Percentiles rank a stretch among this genome's conserved stretches.
These are phyloP conservation scores for Botrytis byssoidea DNA, from an alignment of 2,329 filamentous ascomycete species.

Conservation along the genomic window DNA sequence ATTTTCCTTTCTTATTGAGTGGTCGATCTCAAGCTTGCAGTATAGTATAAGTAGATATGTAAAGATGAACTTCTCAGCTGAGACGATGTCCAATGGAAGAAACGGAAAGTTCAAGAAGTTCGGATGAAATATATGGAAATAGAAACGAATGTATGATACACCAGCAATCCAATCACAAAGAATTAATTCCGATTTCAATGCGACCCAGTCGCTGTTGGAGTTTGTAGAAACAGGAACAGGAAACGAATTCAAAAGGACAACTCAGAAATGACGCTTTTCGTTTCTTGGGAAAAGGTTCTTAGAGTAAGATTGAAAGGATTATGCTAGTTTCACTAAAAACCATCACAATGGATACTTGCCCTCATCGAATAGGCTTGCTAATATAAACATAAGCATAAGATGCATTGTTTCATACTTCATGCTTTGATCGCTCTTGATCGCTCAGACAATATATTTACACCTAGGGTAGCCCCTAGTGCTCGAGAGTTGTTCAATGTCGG, in stretches of 20 bases:
- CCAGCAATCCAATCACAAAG: not conserved
- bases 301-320: constrained; percentile 10
- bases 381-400: not conserved
- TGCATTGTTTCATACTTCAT: constrained; percentile 8
- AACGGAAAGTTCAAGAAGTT: not conserved
- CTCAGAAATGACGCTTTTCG: constrained; percentile 10
- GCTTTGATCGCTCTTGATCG: constrained; percentile 13
- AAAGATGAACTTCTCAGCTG: not conserved
- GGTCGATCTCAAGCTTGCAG: not conserved
- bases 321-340: constrained; percentile 15
- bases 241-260: not conserved
- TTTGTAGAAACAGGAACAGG: not conserved
- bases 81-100: not conserved
- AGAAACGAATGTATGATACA: not conserved
- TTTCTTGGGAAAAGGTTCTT: not conserved
- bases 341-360: not conserved
- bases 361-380: not conserved
- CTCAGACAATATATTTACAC: constrained; percentile 8
- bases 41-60: not conserved
- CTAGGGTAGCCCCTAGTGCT: constrained; percentile 1
- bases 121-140: constrained; percentile 14
- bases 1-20: constrained; percentile 5
- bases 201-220: not conserved
- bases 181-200: constrained; percentile 10
- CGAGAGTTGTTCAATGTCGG: not conserved